Conservation (phyloP, 2,329 filamentous ascomycete genomes). For the Cladosporium sp. region DNA sequence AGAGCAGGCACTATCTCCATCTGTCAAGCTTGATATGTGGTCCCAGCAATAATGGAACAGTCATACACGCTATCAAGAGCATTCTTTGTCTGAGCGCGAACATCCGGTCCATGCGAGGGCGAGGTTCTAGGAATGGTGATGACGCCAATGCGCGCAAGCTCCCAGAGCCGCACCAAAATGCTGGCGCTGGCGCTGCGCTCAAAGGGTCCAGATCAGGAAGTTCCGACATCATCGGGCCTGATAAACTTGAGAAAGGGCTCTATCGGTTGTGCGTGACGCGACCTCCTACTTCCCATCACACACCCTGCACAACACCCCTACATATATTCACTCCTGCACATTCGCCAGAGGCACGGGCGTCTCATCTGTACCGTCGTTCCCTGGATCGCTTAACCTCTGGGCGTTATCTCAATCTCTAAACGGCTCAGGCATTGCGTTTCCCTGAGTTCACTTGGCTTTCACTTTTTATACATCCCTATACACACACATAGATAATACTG, state of each 20-base stretch:
- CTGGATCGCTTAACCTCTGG: not conserved
- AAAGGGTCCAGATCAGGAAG: not conserved
- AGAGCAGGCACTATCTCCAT: too few species aligned
- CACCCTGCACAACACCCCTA: too few species aligned
- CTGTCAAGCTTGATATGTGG: too few species aligned
- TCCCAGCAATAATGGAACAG: not conserved
- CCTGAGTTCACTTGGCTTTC: conserved; percentile 1
- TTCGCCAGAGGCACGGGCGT: not conserved
- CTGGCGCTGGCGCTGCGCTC: too few species aligned
- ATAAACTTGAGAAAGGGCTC: not conserved
- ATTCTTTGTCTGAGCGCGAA: too few species aligned
- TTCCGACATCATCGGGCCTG: not conserved
- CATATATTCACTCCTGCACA: too few species aligned
- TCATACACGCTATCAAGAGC: not conserved
- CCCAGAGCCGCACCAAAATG: not conserved
- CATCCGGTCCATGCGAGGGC: too few species aligned
- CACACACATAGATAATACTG: not conserved
- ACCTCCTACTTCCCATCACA: not conserved
- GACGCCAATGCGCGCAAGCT: not conserved
- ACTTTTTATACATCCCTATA: not conserved
- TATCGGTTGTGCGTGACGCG: too few species aligned
- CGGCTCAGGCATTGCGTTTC: conserved; percentile 1
- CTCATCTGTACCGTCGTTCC: not conserved
- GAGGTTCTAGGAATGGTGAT: too few species aligned
- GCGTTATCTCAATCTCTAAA: not conserved